Base-by-base conservation (phyloP, 805 yeast genomes). In the Wickerhamiella sergipiensis region DNA sequence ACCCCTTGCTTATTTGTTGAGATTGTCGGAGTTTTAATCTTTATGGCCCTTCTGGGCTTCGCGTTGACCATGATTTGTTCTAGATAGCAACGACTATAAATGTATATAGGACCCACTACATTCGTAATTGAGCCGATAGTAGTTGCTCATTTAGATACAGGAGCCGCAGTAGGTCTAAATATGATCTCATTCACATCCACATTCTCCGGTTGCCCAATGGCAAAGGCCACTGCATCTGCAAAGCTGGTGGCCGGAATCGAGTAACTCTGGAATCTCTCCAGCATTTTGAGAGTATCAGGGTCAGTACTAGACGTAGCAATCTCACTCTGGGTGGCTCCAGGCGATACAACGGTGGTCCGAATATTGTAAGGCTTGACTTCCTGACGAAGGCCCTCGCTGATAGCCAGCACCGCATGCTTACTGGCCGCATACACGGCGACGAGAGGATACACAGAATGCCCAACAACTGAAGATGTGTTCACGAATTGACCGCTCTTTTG, bases 291-390 rank as follows among this genome's bases (percentile, higher is more conserved):
- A 4, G 38, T 15, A 31, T 36, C 40, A 15, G 15, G n/a, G 17
- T 29, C 47, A 6, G 21, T 45, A 19, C 12, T 29, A 12, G 24
- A 9, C 8, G 7, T 12, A 6, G 6, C 23, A 8, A 81, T 81
- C 60, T 81, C 87, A 46, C 86, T 81, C 60, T 81, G 85, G 46
- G 81, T 85, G 50, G 77, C 78, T 60, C 87, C 87, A n/a, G 87
- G 87, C 56, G 81, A 81, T 48, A 81, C 72, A 64, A 80, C 85
- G 54, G 81, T 74, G 50, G 81, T 77, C 60, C 87, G 72, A 59
- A 81, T 74, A 51, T 75, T 76, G 23, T 92, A 83, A 64, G 72
- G 71, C 57, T 82, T 76, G 63, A 80, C 69, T 63, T 85, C 92
- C 65, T 81, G 83, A 67, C 92, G 75, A 60, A 78, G 70, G 1